A percentile compares a stretch with the other conserved stretches of the same genome.
These are phyloP conservation scores for Incumbomyces lentus DNA, from an alignment of 2,329 filamentous ascomycete species.

Conservation along the genomic window DNA sequence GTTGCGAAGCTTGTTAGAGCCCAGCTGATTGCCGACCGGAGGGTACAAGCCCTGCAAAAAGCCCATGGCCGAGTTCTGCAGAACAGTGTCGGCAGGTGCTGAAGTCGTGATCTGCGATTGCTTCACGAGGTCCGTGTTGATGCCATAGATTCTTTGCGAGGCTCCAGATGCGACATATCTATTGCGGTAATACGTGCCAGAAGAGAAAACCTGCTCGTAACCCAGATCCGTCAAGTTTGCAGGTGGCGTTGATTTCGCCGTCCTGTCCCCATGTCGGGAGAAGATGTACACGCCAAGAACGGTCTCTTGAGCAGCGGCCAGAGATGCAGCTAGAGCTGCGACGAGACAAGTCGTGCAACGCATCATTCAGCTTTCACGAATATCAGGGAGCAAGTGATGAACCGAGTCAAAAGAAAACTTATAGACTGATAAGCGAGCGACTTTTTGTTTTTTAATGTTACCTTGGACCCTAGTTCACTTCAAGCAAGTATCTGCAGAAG, in stretches of 20 bases:
- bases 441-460: too few relatives aligned
- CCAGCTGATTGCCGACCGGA: conserved; percentile 48
- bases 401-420: too few relatives aligned
- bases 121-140: conserved; percentile 57
- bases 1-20: conserved; percentile 58
- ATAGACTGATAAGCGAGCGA: too few relatives aligned
- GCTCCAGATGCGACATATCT: conserved; percentile 60
- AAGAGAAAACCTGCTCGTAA: conserved; percentile 61
- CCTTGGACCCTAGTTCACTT: too few relatives aligned
- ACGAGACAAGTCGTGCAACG: conserved; percentile 9
- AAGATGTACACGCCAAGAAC: conserved; percentile 78
- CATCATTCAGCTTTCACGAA: not conserved
- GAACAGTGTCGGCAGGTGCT: conserved; percentile 63
- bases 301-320: conserved; percentile 45
- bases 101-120: conserved; percentile 61
- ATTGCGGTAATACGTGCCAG: conserved; percentile 64
- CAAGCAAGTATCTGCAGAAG: not conserved
- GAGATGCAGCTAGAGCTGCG: conserved; percentile 10
- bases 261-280: conserved; percentile 81
- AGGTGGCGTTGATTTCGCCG: conserved; percentile 62
- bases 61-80: conserved; percentile 67
- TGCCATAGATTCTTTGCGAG: conserved; percentile 50
- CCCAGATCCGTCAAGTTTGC: conserved; percentile 69
- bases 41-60: conserved; percentile 85
- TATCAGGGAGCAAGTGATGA: too few relatives aligned